Base-by-base conservation (phyloP, 2,329 filamentous ascomycete species). In the Aureobasidium sp. region DNA sequence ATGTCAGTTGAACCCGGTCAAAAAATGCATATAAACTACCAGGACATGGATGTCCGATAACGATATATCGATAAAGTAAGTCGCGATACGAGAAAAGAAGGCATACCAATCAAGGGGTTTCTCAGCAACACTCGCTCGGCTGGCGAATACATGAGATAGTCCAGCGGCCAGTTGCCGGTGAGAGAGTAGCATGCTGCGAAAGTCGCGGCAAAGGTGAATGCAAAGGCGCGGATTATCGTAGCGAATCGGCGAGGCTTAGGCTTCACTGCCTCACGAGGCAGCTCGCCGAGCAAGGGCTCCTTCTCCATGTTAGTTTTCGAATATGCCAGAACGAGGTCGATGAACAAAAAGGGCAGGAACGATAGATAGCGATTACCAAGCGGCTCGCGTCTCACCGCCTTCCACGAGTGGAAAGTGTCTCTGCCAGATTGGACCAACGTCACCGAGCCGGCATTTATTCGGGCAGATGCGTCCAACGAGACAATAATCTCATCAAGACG, bases 41-140 rank as follows among this genome's bases (percentile, higher is more conserved):
- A 29, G 27, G 12, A 29, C 27, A 7, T 29, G 27, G n/a, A n/a
- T n/a, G n/a, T n/a, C n/a, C n/a, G n/a, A n/a, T n/a, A n/a, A n/a
- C n/a, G 10, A 35, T 35, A n/a, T 6, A 35, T 11, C 32, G n/a
- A 35, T 12, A 29, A 12, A 12, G 27, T 12, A 12, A 11, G n/a
- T 35, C 14, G 22, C 11, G 12, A 42, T n/a, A 14, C n/a, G 29
- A 8, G 16, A 24, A 21, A 25, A 49, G 11, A 29, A 7, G 22
- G 12, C 44, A 52, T 25, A 71, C 70, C 70, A 58, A 72, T 71
- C 34, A 71, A 62, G 4, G 70, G 70, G 37, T 70, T 70, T 8
- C 69, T 57, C 14, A 58, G 62, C 41, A 72, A 38, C 2, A 72
- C 68, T 41, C 61, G 65, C 24, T 57, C 55, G 1, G 66, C 68